Conservation (phyloP, 2,329 filamentous ascomycete genomes). For the Rugonectria rugulosa region DNA sequence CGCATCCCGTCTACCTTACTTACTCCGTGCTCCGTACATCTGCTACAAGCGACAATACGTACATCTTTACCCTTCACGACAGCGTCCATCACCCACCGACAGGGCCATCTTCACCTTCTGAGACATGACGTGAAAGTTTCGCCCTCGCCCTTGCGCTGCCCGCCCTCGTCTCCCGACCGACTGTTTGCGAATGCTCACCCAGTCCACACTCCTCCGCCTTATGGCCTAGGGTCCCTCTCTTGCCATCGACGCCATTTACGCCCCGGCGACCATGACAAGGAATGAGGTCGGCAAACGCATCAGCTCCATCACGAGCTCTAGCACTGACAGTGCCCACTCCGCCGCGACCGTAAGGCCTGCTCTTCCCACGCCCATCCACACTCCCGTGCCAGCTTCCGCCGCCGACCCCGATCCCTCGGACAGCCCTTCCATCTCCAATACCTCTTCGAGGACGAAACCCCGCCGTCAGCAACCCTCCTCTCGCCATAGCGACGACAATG, state of each 20-base stretch:
- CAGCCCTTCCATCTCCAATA: conserved; percentile 26
- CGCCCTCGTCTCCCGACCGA: conserved; percentile 23
- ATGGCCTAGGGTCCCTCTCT: conserved; percentile 41
- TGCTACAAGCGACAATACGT: not conserved
- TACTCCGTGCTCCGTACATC: conserved; percentile 4
- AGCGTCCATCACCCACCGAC: conserved; percentile 20
- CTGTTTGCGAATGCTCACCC: conserved; percentile 28
- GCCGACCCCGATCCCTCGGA: conserved; percentile 26
- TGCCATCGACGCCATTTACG: conserved; percentile 41
- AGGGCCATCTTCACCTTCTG: conserved; percentile 27
- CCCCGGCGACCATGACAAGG: conserved; percentile 68
- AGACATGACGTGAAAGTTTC: conserved; percentile 45
- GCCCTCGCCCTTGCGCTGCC: conserved; percentile 23
- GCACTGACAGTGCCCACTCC: conserved; percentile 72
- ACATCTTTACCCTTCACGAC: not conserved
- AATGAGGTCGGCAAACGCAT: conserved; percentile 70
- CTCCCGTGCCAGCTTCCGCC: conserved; percentile 18
- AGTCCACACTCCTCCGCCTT: conserved; percentile 34
- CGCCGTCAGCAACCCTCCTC: conserved; percentile 28
- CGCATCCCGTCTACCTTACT: conserved; percentile 4
- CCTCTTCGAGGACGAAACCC: conserved; percentile 25
- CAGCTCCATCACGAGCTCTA: conserved; percentile 52
- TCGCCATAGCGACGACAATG: conserved; percentile 37
- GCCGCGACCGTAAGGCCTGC: conserved; percentile 67
- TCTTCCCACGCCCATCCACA: conserved; percentile 33